Base-by-base conservation (phyloP, 2,329 filamentous ascomycete species). In the Trichoderma guizhouense region DNA sequence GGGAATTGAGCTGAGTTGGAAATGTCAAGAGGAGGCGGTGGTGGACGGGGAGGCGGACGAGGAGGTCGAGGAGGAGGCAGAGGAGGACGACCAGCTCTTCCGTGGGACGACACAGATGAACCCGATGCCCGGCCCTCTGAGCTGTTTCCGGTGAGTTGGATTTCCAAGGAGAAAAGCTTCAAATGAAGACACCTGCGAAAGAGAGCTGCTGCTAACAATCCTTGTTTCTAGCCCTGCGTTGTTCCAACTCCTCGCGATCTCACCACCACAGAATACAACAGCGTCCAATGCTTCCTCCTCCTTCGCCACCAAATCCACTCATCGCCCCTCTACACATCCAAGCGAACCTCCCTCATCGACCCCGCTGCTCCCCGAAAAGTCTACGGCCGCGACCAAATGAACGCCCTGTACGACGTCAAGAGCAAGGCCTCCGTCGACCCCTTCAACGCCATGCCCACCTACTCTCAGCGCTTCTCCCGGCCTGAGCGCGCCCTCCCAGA, bases 361-460 rank as follows among this genome's bases (percentile, higher is more conserved):
- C 82, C 84, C 6, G 79, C 81, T 6, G 81, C 79, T 15, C 81
- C 80, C 36, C 78, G 80, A 67, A 83, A 81, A 73, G 80, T 76
- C 78, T 89, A 90, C 79, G 87, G 87, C 75, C 87, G 88, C 76
- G 83, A 86, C n/a, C 88, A 90, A 79, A 81, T 86, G 77, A 89
- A 89, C 79, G 84, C 85, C 74, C 85, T 84, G 69, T 90, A 86
- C 80, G 86, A 84, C 73, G 80, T 86, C 75, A 85, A 84, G 78
- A 88, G 82, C 80, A 87, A 86, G 75, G 87, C 87, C 47, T 87
- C 85, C 14, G 76, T 86, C 64, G 87, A 90, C 77, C 87, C 88
- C 24, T 90, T 90, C 78, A 84, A 83, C n/a, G 83, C 86, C 53
- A 84, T 89, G 71, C 87, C 86, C n/a, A 86, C 85, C 72, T 89